A percentile compares a stretch with the other conserved stretches of the same genome.
These are phyloP conservation scores for Hanseniaspora meyeri DNA, from an alignment of 805 yeast species.

Conservation along the genomic window DNA sequence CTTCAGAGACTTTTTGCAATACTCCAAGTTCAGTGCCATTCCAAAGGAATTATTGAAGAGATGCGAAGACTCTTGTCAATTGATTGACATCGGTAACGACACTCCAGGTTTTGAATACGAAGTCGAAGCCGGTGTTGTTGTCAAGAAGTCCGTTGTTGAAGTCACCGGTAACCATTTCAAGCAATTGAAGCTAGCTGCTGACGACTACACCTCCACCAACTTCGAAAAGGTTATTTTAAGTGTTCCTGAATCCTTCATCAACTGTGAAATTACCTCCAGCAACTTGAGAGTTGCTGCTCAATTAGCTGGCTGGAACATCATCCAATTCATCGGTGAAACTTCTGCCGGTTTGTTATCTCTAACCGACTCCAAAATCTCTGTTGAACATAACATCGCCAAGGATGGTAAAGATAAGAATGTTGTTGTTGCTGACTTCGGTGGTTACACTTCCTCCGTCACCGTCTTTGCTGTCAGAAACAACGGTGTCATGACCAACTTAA, in stretches of 20 bases:
- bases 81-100: conserved; percentile 36
- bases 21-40: conserved; percentile 25
- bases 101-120: conserved; percentile 51
- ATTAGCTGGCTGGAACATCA: conserved; percentile 63
- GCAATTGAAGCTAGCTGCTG: conserved; percentile 77
- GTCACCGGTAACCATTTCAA: conserved; percentile 71
- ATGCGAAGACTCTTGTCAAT: conserved; percentile 42
- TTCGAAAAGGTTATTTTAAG: conserved; percentile 78
- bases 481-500: conserved; percentile 78
- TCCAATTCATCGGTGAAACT: conserved; percentile 87
- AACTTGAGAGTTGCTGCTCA: conserved; percentile 50
- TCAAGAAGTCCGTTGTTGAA: conserved; percentile 55
- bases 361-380: conserved; percentile 37
- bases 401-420: conserved; percentile 23
- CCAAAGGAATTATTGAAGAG: conserved; percentile 60
- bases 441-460: conserved; percentile 89
- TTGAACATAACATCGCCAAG: conserved; percentile 11
- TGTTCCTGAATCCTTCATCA: conserved; percentile 70
- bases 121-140: conserved; percentile 12
- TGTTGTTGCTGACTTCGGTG: conserved; percentile 94
- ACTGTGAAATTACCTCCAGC: conserved; percentile 51
- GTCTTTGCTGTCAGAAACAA: conserved; percentile 77
- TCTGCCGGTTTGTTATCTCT: conserved; percentile 83
- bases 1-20: conserved; percentile 88
- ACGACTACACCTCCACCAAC: conserved; percentile 73